Conservation (phyloP, 1,284 basidiomycete species). For the Boletus semigastroideus region DNA sequence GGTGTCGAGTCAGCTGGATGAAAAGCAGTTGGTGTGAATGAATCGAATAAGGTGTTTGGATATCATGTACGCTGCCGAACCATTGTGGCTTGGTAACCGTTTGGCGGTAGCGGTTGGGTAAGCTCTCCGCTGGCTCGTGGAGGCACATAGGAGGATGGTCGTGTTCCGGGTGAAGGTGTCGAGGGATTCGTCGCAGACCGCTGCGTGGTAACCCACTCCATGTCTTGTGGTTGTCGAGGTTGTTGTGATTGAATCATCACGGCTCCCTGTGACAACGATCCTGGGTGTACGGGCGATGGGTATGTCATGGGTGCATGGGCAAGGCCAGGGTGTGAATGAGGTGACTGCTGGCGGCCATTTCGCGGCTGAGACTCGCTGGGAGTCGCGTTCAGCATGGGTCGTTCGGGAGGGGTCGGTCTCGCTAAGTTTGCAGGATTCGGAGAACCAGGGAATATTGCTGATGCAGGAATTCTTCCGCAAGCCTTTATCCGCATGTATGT, state of each 20-base stretch:
- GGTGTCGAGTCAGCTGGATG: constrained; percentile 26
- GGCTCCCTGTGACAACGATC: constrained; percentile 43
- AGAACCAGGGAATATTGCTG: constrained; percentile 34
- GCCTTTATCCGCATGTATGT: constrained; percentile 62
- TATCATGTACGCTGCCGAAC: constrained; percentile 52
- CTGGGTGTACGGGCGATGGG: constrained; percentile 36
- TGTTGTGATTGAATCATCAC: constrained; percentile 45
- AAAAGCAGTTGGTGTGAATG: constrained; percentile 28
- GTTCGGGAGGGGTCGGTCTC: constrained; percentile 33
- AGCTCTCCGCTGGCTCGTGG: constrained; percentile 49
- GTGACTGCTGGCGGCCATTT: constrained; percentile 46
- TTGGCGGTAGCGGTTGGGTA: constrained; percentile 40
- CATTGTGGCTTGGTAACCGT: constrained; percentile 47
- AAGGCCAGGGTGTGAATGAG: constrained; percentile 38
- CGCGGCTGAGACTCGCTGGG: constrained; percentile 43
- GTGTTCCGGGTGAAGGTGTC: constrained; percentile 44
- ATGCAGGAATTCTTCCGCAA: constrained; percentile 42
- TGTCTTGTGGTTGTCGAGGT: constrained; percentile 38
- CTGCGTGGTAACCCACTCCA: constrained; percentile 51
- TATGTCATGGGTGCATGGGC: constrained; percentile 46
- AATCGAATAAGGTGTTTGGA: constrained; percentile 6
- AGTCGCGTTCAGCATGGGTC: constrained; percentile 34
- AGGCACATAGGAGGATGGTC: constrained; percentile 58
- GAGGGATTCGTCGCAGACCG: constrained; percentile 41
- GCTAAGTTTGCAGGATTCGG: constrained; percentile 26